Conservation (phyloP, 106 monocot species). For the Apostasia ramifera region DNA sequence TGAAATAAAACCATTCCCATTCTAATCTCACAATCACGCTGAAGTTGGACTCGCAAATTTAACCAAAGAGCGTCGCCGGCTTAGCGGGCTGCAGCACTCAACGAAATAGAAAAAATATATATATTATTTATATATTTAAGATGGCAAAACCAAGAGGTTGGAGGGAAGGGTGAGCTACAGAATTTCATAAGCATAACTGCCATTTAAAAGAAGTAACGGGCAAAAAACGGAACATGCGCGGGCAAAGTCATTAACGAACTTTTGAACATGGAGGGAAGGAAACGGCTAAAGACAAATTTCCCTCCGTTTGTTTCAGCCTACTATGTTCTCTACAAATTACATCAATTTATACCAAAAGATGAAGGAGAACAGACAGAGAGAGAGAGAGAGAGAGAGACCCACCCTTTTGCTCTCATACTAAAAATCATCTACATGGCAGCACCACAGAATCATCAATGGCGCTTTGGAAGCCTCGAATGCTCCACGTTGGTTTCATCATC, state of each 20-base stretch:
- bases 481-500: slow-evolving; percentile 37
- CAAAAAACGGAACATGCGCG: slow-evolving; percentile 3
- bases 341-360: neutral
- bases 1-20: too few species aligned
- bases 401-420: slow-evolving; percentile 16
- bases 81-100: too few species aligned
- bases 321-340: neutral
- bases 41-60: too few species aligned
- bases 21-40: too few species aligned
- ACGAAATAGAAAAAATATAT: too few species aligned
- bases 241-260: slow-evolving; percentile 25
- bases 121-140: too few species aligned
- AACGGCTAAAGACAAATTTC: neutral
- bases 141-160: too few species aligned
- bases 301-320: slow-evolving; percentile 17
- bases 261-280: slow-evolving; percentile 24
- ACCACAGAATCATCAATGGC: slow-evolving; percentile 1
- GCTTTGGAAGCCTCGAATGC: slow-evolving; percentile 38
- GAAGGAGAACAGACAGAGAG: neutral
- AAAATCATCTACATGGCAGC: slow-evolving; percentile 1
- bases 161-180: too few species aligned
- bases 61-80: too few species aligned
- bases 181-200: slow-evolving; percentile 20
- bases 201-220: slow-evolving; percentile 43
- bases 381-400: neutral